phyloP scores from a whole-genome alignment of 139 green algal genomes.

The Micractinium conductrix region DNA sequence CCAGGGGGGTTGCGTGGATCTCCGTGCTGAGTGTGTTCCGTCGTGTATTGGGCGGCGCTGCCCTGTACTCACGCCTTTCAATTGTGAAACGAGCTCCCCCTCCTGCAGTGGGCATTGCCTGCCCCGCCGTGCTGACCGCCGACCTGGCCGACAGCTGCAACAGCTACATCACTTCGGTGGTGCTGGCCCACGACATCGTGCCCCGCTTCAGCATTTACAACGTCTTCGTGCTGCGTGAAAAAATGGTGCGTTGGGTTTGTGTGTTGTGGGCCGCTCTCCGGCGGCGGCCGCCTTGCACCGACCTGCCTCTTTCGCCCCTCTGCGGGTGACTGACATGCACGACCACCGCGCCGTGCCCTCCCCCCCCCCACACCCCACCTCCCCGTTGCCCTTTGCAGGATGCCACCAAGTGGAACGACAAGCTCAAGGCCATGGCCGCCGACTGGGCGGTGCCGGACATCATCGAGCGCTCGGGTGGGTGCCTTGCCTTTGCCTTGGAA shows the following conservation, averaged over 20 bases:
- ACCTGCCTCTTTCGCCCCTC: neutral
- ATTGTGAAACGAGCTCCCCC: no score
- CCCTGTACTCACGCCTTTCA: no score
- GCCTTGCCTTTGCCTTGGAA: neutral
- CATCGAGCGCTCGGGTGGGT: neutral
- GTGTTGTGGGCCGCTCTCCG: neutral
- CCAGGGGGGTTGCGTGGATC: no score
- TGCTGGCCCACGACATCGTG: neutral
- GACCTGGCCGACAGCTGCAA: constrained; percentile 4
- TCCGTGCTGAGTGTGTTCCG: no score
- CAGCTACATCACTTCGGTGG: neutral
- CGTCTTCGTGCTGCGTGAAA: neutral
- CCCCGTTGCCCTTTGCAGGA: neutral
- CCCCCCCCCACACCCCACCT: neutral
- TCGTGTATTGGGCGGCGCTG: no score
- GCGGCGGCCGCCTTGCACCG: neutral
- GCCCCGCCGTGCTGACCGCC: neutral
- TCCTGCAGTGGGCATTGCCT: neutral
- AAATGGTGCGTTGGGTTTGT: neutral
- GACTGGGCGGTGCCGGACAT: neutral
- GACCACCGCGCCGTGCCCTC: neutral
- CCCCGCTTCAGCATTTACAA: neutral
- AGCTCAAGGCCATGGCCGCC: neutral
- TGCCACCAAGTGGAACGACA: neutral
- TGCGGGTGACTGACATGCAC: neutral